These are phyloP conservation scores for Dioszegia crocea DNA, from an alignment of 768 basidiomycete genomes.

Conservation along the genomic window DNA sequence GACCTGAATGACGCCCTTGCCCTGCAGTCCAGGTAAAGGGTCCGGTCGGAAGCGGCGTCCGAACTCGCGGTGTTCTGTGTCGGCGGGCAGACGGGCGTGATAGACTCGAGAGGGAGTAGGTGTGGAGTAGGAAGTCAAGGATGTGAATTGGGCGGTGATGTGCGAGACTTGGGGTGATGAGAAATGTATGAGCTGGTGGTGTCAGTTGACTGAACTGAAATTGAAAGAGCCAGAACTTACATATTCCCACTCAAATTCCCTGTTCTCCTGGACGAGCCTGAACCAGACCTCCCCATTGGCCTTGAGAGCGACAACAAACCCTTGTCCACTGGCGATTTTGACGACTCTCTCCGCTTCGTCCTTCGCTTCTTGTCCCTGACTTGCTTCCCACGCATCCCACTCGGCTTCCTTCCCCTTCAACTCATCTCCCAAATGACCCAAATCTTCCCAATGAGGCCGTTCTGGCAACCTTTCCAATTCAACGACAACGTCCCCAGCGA, in stretches of 20 bases:
- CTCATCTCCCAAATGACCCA: neutral
- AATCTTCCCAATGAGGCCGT: conserved; percentile 9
- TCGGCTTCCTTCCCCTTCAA: conserved; percentile 12
- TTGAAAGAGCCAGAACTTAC: conserved; percentile 53
- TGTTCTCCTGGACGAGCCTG: conserved; percentile 13
- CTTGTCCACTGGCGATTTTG: conserved; percentile 75
- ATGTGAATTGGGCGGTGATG: conserved; percentile 78
- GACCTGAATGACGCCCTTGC: conserved; percentile 74
- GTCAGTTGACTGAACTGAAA: neutral
- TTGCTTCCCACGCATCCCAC: conserved; percentile 17
- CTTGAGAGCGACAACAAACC: conserved; percentile 68
- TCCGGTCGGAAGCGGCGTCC: conserved; percentile 54
- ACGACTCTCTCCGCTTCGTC: conserved; percentile 55
- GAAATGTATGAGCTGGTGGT: conserved; percentile 24
- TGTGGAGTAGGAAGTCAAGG: conserved; percentile 61
- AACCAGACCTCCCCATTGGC: conserved; percentile 47
- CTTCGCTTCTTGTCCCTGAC: neutral
- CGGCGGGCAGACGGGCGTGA: conserved; percentile 60
- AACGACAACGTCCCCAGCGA: conserved; percentile 17
- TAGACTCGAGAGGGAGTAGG: conserved; percentile 15
- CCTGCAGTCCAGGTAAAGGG: conserved; percentile 69
- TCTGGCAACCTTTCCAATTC: conserved; percentile 21
- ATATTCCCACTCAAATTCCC: conserved; percentile 57
- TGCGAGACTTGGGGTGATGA: conserved; percentile 50
- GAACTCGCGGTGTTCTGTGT: conserved; percentile 51